Evolutionary conservation across 2,329 filamentous ascomycete species (phyloP).

Genomic region (Cladophialophora psammophila): DNA sequence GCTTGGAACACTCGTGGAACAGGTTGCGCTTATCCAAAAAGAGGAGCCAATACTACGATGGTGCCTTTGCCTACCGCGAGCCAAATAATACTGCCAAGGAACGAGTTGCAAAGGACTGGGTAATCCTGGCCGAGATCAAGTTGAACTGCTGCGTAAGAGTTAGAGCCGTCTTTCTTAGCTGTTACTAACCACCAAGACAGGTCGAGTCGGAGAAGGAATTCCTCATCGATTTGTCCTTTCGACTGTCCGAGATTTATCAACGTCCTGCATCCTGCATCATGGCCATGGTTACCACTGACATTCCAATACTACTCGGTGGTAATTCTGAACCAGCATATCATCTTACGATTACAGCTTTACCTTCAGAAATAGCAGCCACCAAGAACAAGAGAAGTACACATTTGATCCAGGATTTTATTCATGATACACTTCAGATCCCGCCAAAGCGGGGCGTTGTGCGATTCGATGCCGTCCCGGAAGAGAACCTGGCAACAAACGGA

Average conservation of each 20-base stretch:
- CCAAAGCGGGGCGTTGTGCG: constrained; percentile 74
- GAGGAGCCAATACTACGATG: constrained; percentile 51
- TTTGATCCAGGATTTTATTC: constrained; percentile 78
- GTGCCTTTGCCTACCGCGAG: constrained; percentile 49
- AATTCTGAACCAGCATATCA: constrained; percentile 81
- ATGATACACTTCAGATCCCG: constrained; percentile 71
- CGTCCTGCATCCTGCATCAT: constrained; percentile 76
- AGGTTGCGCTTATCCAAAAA: constrained; percentile 42
- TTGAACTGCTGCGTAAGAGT: constrained; percentile 68
- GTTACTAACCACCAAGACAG: constrained; percentile 40
- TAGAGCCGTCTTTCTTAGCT: background rate
- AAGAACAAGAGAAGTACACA: constrained; percentile 82
- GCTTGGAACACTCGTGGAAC: constrained; percentile 37
- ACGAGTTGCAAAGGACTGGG: constrained; percentile 61
- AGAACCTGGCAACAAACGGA: constrained; percentile 74
- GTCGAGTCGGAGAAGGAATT: constrained; percentile 79
- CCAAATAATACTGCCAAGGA: constrained; percentile 51
- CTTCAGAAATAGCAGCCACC: constrained; percentile 71
- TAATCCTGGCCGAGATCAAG: constrained; percentile 69
- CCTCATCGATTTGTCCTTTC: constrained; percentile 74
- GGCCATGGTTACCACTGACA: constrained; percentile 77
- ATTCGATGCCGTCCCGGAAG: constrained; percentile 73
- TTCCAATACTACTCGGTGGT: constrained; percentile 76
- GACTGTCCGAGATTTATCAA: constrained; percentile 77
- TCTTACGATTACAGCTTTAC: constrained; percentile 74